Evolutionary conservation across 2,329 filamentous ascomycete species (phyloP).

Genomic region (Rhinocladiella mackenziei): DNA sequence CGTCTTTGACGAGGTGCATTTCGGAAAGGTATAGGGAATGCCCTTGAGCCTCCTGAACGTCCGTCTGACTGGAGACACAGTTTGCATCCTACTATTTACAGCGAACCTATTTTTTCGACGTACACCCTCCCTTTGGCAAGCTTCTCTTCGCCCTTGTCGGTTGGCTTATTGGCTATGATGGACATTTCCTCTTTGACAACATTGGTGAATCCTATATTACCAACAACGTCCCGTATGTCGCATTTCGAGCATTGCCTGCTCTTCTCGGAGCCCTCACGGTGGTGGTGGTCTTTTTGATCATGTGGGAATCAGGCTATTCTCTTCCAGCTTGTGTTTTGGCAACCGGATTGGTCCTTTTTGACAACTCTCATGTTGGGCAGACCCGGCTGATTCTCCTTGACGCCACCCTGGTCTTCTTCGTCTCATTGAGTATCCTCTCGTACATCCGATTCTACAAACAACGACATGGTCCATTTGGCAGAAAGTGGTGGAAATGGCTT

Average conservation of each 20-base stretch:
- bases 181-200: slow-evolving; percentile 96
- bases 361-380: slow-evolving; percentile 97
- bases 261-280: slow-evolving; percentile 89
- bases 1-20: slow-evolving; percentile 98
- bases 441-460: slow-evolving; percentile 99
- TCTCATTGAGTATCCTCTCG: slow-evolving; percentile 88
- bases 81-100: slow-evolving; percentile 74
- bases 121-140: slow-evolving; percentile 96
- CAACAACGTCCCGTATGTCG: slow-evolving; percentile 96
- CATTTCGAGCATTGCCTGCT: slow-evolving; percentile 89
- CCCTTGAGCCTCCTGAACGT: not conserved
- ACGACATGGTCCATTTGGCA: slow-evolving; percentile 78
- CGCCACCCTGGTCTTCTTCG: slow-evolving; percentile 87
- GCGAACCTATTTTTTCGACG: slow-evolving; percentile 99
- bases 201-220: slow-evolving; percentile 97
- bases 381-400: slow-evolving; percentile 92
- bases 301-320: slow-evolving; percentile 99
- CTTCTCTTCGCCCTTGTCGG: slow-evolving; percentile 95
- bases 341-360: slow-evolving; percentile 80
- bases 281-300: slow-evolving; percentile 90
- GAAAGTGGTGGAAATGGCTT: slow-evolving; percentile 99
- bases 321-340: slow-evolving; percentile 87
- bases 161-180: slow-evolving; percentile 96
- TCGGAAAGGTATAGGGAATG: slow-evolving; percentile 77
- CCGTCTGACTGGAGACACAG: slow-evolving; percentile 30